Conservation (phyloP, 352 stramenopile species). For the Pythium dissimile region DNA sequence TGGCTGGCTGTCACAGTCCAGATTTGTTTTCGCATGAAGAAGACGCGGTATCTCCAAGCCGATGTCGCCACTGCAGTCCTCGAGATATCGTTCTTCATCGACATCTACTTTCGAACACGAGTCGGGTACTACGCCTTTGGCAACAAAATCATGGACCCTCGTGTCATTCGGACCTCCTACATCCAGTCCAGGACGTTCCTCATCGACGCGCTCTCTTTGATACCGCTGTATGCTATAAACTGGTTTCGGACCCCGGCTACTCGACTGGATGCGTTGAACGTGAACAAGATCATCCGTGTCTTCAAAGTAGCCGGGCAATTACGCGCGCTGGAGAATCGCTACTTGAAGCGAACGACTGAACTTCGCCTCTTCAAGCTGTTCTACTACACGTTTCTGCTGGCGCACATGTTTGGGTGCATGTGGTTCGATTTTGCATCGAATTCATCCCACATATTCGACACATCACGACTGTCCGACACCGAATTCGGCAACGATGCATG, state of each 20-base stretch:
- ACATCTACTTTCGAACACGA: constrained; percentile 40
- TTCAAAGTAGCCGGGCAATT: constrained; percentile 47
- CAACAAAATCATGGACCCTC: constrained; percentile 48
- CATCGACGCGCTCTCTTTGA: constrained; percentile 35
- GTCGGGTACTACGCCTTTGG: constrained; percentile 46
- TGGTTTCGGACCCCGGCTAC: constrained; percentile 14
- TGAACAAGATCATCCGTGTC: constrained; percentile 48
- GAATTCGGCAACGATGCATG: constrained; percentile 46
- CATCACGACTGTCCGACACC: neutral
- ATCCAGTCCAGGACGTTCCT: constrained; percentile 34
- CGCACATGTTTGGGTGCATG: constrained; percentile 48
- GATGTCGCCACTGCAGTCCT: constrained; percentile 32
- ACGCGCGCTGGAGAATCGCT: constrained; percentile 37
- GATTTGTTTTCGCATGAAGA: constrained; percentile 37
- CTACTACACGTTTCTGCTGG: constrained; percentile 51
- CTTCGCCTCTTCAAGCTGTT: constrained; percentile 50
- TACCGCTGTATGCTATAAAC: constrained; percentile 41
- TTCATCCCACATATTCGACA: constrained; percentile 26
- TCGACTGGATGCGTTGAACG: constrained; percentile 39
- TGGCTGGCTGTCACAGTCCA: constrained; percentile 39
- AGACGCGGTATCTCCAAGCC: constrained; percentile 13
- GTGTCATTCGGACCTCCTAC: constrained; percentile 32
- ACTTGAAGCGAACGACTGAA: constrained; percentile 39
- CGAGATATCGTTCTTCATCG: constrained; percentile 39
- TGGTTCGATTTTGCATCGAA: constrained; percentile 54